Percentiles rank a stretch among this genome's conserved stretches.
These are phyloP conservation scores for Casuarina cunninghamiana DNA, from an alignment of 306 rosid genomes.

Conservation along the genomic window DNA sequence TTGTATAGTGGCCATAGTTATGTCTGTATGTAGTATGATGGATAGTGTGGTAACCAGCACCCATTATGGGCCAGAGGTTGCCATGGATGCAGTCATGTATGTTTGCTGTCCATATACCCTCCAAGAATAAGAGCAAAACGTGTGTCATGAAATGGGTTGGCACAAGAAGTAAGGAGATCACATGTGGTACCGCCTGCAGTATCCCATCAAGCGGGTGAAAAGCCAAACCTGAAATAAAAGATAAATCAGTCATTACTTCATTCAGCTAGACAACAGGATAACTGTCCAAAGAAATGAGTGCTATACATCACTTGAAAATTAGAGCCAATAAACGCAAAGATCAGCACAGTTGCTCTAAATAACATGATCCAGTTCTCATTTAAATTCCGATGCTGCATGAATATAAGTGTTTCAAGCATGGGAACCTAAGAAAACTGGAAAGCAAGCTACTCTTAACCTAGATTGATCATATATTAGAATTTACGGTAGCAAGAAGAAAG, in stretches of 20 bases:
- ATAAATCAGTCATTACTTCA: constrained; percentile 21
- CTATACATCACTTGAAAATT: not conserved
- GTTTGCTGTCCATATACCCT: constrained; percentile 85
- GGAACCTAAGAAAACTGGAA: not conserved
- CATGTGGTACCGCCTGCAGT: constrained; percentile 84
- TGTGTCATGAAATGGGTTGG: constrained; percentile 82
- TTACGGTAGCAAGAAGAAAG: not conserved
- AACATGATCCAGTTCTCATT: not conserved
- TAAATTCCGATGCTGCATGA: not conserved
- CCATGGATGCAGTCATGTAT: constrained; percentile 89
- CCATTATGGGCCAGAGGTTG: constrained; percentile 89
- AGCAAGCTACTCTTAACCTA: not conserved
- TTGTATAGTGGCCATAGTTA: constrained; percentile 86
- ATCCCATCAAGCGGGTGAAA: constrained; percentile 95
- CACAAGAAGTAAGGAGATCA: constrained; percentile 55
- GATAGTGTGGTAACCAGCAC: constrained; percentile 96
- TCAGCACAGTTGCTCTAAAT: not conserved
- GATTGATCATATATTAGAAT: not conserved
- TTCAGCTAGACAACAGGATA: not conserved
- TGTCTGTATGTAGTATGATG: constrained; percentile 94
- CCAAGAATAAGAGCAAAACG: constrained; percentile 57
- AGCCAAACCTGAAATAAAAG: constrained; percentile 74
- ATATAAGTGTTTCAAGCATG: constrained; percentile 1
- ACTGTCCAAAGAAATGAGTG: not conserved
- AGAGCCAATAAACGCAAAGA: not conserved